Evolutionary conservation across 1,284 basidiomycete genomes (phyloP).

Genomic region (Wolfiporia cocos): DNA sequence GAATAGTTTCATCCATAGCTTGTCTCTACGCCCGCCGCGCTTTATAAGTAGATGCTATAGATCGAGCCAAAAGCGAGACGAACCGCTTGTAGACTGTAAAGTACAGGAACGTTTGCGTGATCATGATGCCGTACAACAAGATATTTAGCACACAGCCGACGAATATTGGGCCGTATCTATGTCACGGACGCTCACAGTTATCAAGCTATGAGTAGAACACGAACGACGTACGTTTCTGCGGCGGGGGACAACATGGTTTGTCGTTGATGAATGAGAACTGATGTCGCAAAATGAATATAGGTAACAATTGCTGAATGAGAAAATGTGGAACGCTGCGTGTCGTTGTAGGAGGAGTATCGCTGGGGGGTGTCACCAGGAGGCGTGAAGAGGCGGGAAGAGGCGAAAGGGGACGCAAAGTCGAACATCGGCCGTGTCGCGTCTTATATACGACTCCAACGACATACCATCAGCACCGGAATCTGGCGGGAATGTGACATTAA

Average conservation of each 20-base stretch:
- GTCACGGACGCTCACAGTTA: neutral
- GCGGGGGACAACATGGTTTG: slow-evolving; percentile 6
- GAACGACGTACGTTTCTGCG: slow-evolving; percentile 17
- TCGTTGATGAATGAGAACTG: too few species aligned
- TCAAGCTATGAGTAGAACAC: neutral
- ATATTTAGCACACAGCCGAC: slow-evolving; percentile 34
- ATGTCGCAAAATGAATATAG: neutral
- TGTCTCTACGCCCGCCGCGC: slow-evolving; percentile 19
- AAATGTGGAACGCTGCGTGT: neutral
- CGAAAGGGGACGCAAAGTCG: neutral
- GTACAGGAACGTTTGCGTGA: slow-evolving; percentile 37
- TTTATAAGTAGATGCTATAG: too few species aligned
- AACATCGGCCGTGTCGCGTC: slow-evolving; percentile 1
- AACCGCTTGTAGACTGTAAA: slow-evolving; percentile 34
- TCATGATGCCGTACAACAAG: slow-evolving; percentile 34
- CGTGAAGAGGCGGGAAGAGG: slow-evolving; percentile 1
- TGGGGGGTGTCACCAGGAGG: slow-evolving; percentile 13
- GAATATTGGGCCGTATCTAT: slow-evolving; percentile 36
- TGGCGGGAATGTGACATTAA: too few species aligned
- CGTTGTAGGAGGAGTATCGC: slow-evolving; percentile 3
- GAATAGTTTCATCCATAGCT: slow-evolving; percentile 28
- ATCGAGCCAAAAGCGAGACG: slow-evolving; percentile 4
- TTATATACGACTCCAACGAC: too few species aligned
- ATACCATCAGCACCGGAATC: too few species aligned
- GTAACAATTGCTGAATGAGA: neutral